Evolutionary conservation across 306 rosid genomes (phyloP).

Genomic region (Prunus fruticosa): DNA sequence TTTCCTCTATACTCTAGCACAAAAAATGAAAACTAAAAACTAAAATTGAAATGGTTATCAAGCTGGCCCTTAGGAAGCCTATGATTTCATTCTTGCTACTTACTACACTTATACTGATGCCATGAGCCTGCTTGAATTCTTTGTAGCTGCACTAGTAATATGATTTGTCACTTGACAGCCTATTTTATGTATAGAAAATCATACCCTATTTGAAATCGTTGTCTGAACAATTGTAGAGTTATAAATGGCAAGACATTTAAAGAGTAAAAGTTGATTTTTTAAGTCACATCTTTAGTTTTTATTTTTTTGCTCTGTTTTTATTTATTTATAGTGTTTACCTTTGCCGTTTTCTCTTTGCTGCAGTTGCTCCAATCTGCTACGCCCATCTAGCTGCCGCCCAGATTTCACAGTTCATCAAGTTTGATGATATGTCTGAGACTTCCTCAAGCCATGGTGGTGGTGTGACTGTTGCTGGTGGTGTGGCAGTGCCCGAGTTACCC

Average conservation of each 20-base stretch:
- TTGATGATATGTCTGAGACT: slow-evolving; percentile 73
- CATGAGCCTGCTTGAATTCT: neutral
- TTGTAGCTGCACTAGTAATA: neutral
- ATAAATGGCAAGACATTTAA: neutral
- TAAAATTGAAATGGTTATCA: too few species aligned
- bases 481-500: slow-evolving; percentile 72
- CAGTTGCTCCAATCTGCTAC: slow-evolving; percentile 88
- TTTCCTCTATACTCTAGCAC: too few species aligned
- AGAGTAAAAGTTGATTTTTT: neutral
- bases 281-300: neutral
- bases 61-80: too few species aligned
- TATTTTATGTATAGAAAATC: neutral
- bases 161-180: neutral
- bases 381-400: slow-evolving; percentile 89
- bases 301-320: neutral
- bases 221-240: neutral
- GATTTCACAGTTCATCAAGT: slow-evolving; percentile 65
- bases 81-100: neutral
- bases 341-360: slow-evolving; percentile 1
- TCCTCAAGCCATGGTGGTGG: slow-evolving; percentile 69
- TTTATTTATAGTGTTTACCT: neutral
- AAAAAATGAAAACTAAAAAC: too few species aligned
- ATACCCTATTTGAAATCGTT: neutral
- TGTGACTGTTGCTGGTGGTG: slow-evolving; percentile 40
- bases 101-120: neutral